These are phyloP conservation scores for Blastomyces emzantsi DNA, from an alignment of 2,329 filamentous ascomycete species.

Conservation along the genomic window DNA sequence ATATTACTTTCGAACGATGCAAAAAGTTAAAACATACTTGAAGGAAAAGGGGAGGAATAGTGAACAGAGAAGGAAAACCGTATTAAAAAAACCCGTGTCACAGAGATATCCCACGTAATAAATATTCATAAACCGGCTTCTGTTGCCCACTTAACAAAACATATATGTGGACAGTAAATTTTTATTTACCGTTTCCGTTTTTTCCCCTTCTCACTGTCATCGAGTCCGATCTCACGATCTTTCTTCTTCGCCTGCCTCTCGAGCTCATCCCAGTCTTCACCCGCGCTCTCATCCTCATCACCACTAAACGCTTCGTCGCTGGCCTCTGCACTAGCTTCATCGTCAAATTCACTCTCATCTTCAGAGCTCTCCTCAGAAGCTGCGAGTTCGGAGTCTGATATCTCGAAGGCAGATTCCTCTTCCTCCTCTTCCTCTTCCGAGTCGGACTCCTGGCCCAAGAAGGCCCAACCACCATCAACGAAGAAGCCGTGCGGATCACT, in stretches of 20 bases:
- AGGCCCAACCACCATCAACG: conserved; percentile 87
- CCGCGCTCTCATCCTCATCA: conserved; percentile 57
- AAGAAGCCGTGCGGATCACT: conserved; percentile 94
- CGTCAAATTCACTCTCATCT: conserved; percentile 88
- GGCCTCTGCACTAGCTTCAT: conserved; percentile 72
- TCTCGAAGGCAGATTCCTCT: conserved; percentile 86
- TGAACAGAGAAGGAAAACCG: not conserved
- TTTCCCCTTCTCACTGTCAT: conserved; percentile 53
- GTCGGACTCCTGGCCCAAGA: conserved; percentile 80
- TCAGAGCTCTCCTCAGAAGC: conserved; percentile 68
- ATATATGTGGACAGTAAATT: too few species aligned
- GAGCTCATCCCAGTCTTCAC: conserved; percentile 89
- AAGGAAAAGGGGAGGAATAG: not conserved
- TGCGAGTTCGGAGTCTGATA: conserved; percentile 71
- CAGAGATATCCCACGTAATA: not conserved
- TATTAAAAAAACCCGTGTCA: not conserved
- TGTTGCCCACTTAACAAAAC: not conserved
- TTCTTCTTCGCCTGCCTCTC: conserved; percentile 72
- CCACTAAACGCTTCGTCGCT: conserved; percentile 54
- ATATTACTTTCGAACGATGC: not conserved
- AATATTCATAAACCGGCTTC: not conserved
- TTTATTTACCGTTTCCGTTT: conserved; percentile 59
- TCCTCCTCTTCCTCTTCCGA: conserved; percentile 61
- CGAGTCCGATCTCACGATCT: conserved; percentile 47
- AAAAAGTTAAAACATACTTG: not conserved